A percentile compares a stretch with the other conserved stretches of the same genome.
phyloP scores from a whole-genome alignment of 2,329 filamentous ascomycete species.

The Xylaria sp. region DNA sequence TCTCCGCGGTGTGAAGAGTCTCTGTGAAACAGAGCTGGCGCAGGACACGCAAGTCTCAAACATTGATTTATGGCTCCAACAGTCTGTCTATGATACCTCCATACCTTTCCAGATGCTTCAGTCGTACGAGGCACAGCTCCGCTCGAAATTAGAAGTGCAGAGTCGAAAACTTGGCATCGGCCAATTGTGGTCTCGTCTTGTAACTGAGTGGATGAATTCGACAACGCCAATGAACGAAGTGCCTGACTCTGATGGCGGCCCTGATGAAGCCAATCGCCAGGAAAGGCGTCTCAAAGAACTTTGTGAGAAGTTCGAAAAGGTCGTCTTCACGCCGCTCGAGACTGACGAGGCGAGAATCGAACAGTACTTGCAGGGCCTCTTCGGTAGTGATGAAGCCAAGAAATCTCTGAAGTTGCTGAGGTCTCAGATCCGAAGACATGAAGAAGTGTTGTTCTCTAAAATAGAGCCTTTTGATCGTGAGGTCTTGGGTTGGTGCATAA shows the following conservation, averaged over 20 bases:
- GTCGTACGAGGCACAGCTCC: conserved; percentile 48
- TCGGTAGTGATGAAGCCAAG: conserved; percentile 44
- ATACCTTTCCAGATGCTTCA: conserved; percentile 48
- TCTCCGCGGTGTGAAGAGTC: conserved; percentile 24
- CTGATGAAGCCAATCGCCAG: conserved; percentile 49
- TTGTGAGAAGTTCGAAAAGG: conserved; percentile 52
- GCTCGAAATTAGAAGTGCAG: conserved; percentile 48
- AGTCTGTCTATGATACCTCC: conserved; percentile 51
- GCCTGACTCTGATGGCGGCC: conserved; percentile 34
- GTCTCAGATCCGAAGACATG: conserved; percentile 35
- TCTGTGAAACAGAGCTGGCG: conserved; percentile 21
- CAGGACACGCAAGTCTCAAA: conserved; percentile 40
- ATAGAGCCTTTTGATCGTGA: conserved; percentile 48
- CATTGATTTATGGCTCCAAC: conserved; percentile 50
- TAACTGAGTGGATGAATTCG: conserved; percentile 54
- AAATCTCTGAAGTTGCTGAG: conserved; percentile 35
- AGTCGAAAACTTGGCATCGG: conserved; percentile 51
- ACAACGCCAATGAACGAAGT: conserved; percentile 30
- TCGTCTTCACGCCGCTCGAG: conserved; percentile 52
- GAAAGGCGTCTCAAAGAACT: conserved; percentile 51
- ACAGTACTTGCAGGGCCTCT: conserved; percentile 47
- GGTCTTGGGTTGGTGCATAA: conserved; percentile 50
- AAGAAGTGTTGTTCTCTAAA: conserved; percentile 37
- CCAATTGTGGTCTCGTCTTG: conserved; percentile 50
- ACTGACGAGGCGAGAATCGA: conserved; percentile 48